Conservation (phyloP, 108 stramenopile genomes). For the Fragilariopsis cylindrus region DNA sequence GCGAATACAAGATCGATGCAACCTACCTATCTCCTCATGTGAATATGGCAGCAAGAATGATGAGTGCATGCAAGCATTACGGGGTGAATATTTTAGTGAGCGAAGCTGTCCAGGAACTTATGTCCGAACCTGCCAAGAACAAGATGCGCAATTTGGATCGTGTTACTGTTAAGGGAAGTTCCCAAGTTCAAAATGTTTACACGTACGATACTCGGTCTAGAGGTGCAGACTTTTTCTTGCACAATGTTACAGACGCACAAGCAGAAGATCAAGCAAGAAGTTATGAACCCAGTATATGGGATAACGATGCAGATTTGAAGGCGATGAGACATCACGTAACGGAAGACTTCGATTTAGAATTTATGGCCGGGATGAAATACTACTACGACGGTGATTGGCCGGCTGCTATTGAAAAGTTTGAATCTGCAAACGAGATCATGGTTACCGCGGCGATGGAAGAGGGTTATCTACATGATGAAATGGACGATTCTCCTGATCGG, state of each 20-base stretch:
- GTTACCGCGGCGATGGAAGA: slow-evolving; percentile 57
- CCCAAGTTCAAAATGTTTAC: slow-evolving; percentile 79
- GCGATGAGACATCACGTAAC: slow-evolving; percentile 82
- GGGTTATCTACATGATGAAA: slow-evolving; percentile 45
- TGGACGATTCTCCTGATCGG: slow-evolving; percentile 16
- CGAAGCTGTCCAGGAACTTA: slow-evolving; percentile 77
- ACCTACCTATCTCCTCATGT: slow-evolving; percentile 96
- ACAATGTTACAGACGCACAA: slow-evolving; percentile 61
- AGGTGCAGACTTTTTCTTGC: slow-evolving; percentile 81
- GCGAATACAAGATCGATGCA: slow-evolving; percentile 92
- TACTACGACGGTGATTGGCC: slow-evolving; percentile 82
- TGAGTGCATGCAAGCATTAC: slow-evolving; percentile 88
- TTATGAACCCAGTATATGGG: slow-evolving; percentile 74
- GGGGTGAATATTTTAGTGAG: slow-evolving; percentile 81
- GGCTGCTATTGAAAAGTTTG: slow-evolving; percentile 53
- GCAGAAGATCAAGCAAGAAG: slow-evolving; percentile 70
- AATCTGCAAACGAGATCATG: slow-evolving; percentile 79
- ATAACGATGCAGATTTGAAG: slow-evolving; percentile 75
- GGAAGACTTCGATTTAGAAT: slow-evolving; percentile 69
- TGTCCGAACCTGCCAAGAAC: slow-evolving; percentile 60
- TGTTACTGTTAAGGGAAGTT: slow-evolving; percentile 92
- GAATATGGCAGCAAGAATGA: slow-evolving; percentile 95
- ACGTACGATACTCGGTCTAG: slow-evolving; percentile 86
- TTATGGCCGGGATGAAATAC: slow-evolving; percentile 60
- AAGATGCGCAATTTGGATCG: slow-evolving; percentile 89